phyloP scores from a whole-genome alignment of 108 stramenopile species.

The Epithemia pelagica region DNA sequence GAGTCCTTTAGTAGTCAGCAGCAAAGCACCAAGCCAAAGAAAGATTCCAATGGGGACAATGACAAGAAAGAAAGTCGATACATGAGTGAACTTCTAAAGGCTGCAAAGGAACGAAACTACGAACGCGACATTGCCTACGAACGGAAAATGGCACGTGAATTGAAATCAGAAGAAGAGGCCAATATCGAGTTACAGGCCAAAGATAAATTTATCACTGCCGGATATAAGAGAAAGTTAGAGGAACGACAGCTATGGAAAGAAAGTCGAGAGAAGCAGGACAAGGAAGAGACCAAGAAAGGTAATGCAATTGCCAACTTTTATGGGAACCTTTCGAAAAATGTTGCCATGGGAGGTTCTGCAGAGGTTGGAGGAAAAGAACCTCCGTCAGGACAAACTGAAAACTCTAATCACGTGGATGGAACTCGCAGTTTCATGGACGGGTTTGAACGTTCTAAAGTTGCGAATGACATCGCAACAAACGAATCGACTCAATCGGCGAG shows the following conservation, averaged over 20 bases:
- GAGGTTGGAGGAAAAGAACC: background rate
- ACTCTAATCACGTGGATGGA: background rate
- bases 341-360: constrained; percentile 32
- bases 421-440: constrained; percentile 8
- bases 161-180: constrained; percentile 36
- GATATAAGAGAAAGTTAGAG: constrained; percentile 65
- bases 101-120: constrained; percentile 42
- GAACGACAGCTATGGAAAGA: constrained; percentile 64
- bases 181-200: constrained; percentile 55
- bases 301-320: constrained; percentile 50
- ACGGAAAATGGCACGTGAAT: constrained; percentile 56
- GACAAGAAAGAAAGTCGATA: constrained; percentile 41
- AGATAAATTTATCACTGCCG: constrained; percentile 68
- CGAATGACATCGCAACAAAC: background rate
- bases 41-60: constrained; percentile 5
- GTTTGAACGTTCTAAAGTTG: constrained; percentile 4
- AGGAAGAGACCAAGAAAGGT: constrained; percentile 19
- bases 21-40: constrained; percentile 12
- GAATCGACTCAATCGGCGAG: no score
- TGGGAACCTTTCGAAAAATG: constrained; percentile 53
- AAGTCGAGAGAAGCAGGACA: constrained; percentile 37
- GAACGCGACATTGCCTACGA: constrained; percentile 67
- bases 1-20: constrained; percentile 27
- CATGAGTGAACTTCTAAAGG: constrained; percentile 49
- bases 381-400: background rate